Percentiles rank a stretch among this genome's conserved stretches.
Evolutionary conservation across 371 early-diverging fungal species (phyloP).

Genomic region (Nematocida sp.): DNA sequence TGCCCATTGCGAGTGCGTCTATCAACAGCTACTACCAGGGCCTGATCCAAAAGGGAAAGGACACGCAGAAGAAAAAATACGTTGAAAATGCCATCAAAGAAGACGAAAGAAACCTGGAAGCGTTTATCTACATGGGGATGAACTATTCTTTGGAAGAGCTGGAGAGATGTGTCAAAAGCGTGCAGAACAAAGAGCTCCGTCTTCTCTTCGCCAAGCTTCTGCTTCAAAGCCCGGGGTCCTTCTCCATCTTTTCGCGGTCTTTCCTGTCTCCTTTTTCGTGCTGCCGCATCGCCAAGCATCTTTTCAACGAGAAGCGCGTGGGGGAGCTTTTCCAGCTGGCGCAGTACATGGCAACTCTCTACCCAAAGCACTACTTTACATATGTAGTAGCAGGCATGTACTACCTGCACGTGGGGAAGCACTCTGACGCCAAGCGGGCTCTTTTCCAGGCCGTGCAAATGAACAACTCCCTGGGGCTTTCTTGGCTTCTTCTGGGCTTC

Average conservation of each 20-base stretch:
- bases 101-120: conserved; percentile 47
- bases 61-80: not conserved
- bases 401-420: conserved; percentile 11
- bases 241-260: conserved; percentile 13
- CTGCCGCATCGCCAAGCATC: conserved; percentile 1
- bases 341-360: conserved; percentile 35
- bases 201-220: conserved; percentile 1
- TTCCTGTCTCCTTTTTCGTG: conserved; percentile 35
- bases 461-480: conserved; percentile 8
- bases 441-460: conserved; percentile 39
- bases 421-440: conserved; percentile 27
- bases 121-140: conserved; percentile 5
- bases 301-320: conserved; percentile 16
- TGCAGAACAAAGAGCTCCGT: not conserved
- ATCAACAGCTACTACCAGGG: conserved; percentile 22
- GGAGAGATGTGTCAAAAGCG: not conserved
- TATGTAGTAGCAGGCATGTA: conserved; percentile 40
- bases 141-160: not conserved
- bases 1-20: not conserved
- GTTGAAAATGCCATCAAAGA: not conserved
- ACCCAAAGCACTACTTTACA: conserved; percentile 24
- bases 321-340: conserved; percentile 40
- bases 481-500: conserved; percentile 41
- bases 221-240: not conserved
- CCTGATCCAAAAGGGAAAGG: conserved; percentile 10